Conservation (phyloP, 768 basidiomycete genomes). For the Pleurotus giganteus region DNA sequence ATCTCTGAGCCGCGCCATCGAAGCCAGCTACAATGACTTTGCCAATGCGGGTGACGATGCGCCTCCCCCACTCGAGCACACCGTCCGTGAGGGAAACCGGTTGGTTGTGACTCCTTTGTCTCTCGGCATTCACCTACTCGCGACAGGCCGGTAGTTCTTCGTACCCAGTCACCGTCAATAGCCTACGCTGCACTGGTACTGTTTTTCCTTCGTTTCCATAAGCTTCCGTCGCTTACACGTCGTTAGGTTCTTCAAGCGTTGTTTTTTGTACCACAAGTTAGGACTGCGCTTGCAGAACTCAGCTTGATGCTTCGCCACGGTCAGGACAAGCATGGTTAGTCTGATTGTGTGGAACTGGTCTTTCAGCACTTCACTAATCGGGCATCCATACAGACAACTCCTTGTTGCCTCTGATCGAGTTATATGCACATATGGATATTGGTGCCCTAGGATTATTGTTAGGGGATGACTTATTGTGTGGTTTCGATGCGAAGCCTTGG, state of each 20-base stretch:
- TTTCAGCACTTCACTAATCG: background rate
- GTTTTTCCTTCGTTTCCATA: conserved; percentile 13
- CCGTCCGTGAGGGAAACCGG: conserved; percentile 57
- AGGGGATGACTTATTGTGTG: conserved; percentile 47
- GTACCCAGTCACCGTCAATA: conserved; percentile 48
- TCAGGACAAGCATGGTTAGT: background rate
- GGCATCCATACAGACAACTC: conserved; percentile 35
- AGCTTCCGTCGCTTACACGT: background rate
- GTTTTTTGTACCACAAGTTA: conserved; percentile 71
- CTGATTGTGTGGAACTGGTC: background rate
- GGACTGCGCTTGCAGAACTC: conserved; percentile 36
- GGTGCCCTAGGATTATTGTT: conserved; percentile 56
- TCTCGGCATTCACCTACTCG: conserved; percentile 1
- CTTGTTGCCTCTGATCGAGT: conserved; percentile 59
- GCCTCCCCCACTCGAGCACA: conserved; percentile 47
- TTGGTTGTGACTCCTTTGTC: conserved; percentile 25
- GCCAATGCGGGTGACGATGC: conserved; percentile 47
- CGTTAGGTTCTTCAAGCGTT: conserved; percentile 58
- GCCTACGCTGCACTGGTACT: conserved; percentile 60
- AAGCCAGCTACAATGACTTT: conserved; percentile 48
- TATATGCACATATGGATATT: conserved; percentile 70
- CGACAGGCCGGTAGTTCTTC: conserved; percentile 67
- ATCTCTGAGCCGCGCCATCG: conserved; percentile 65
- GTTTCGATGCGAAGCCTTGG: conserved; percentile 40
- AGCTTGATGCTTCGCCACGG: conserved; percentile 30